Base-by-base conservation (phyloP, 2,329 filamentous ascomycete species). In the Penicillium sp. region DNA sequence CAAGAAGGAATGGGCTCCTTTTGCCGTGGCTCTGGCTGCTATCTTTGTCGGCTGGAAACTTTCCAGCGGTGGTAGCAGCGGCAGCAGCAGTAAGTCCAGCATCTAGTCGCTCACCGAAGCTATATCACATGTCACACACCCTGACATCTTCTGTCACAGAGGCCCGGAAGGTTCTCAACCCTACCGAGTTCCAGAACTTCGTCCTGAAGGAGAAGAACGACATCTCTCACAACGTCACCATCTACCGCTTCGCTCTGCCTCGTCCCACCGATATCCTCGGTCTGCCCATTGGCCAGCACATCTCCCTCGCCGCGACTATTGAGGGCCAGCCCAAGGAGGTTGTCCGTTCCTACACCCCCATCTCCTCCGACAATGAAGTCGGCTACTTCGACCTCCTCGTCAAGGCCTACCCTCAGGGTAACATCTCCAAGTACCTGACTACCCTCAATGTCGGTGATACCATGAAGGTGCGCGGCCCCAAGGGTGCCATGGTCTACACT, bases 261-360 rank as follows among this genome's bases (percentile, higher is more conserved):
- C 85, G 85, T 56, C 82, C 89, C 46, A 90, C 84, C 71, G 87
- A 91, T 69, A 92, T 97, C 77, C 91, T 98, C 73, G 95, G 95
- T 74, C 91, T 98, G 48, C 94, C 95, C 69, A 98, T 98, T 82
- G 95, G 95, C 75, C 95, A 99, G 83, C 95, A 99, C 84, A 97
- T 99, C 81, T 97, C 94, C 66, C 92, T 99, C 75, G 92, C 91
- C 69, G 94, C 93, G 60, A 87, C 86, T 60, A 87, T 93, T 64
- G 88, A 91, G 71, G 92, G 92, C 75, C 85, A 85, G 71, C 83
- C 83, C 69, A 94, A 95, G 82, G 91, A 96, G 75, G 90, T 96
- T 67, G 89, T 96, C 58, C 91, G 93, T 73, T 96, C 92, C 23
- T 97, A 97, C 84, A 97, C 93, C 11, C 93, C 93, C 62, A 92